A percentile compares a stretch with the other conserved stretches of the same genome.
Evolutionary conservation across 2,329 filamentous ascomycete genomes (phyloP).

Genomic region (Metarhizium album): DNA sequence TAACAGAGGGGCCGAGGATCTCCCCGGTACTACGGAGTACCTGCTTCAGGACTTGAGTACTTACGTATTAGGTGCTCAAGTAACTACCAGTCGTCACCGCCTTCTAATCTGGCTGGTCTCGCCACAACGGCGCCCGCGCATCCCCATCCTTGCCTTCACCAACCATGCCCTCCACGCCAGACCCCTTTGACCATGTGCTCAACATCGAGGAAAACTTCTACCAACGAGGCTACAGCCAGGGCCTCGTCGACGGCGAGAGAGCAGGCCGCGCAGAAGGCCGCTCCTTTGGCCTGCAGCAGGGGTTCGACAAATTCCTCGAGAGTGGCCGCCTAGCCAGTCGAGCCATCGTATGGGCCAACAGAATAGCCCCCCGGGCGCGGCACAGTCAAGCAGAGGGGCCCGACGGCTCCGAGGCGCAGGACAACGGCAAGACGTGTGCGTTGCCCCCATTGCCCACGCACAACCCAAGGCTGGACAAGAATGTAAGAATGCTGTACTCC

Average conservation of each 20-base stretch:
- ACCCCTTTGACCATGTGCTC: slow-evolving; percentile 47
- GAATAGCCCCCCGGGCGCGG: slow-evolving; percentile 33
- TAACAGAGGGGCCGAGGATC: too few species aligned
- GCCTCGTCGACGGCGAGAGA: slow-evolving; percentile 61
- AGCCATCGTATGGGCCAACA: slow-evolving; percentile 73
- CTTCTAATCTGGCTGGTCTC: too few species aligned
- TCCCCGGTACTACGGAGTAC: too few species aligned
- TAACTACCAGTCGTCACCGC: neutral
- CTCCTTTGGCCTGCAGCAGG: slow-evolving; percentile 81
- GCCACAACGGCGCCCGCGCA: neutral
- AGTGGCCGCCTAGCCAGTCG: slow-evolving; percentile 70
- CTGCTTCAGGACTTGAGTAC: too few species aligned
- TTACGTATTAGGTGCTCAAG: neutral
- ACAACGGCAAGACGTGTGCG: slow-evolving; percentile 7
- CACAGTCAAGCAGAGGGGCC: neutral
- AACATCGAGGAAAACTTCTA: slow-evolving; percentile 64
- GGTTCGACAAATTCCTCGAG: slow-evolving; percentile 83
- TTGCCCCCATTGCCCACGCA: slow-evolving; percentile 35
- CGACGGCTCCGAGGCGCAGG: slow-evolving; percentile 1
- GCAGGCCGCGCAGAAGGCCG: slow-evolving; percentile 82
- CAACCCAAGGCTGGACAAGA: slow-evolving; percentile 62
- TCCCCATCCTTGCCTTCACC: neutral
- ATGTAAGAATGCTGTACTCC: slow-evolving; percentile 63
- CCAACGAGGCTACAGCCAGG: slow-evolving; percentile 67
- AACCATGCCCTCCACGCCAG: slow-evolving; percentile 20